Percentiles rank a stretch among this genome's conserved stretches.
These are phyloP conservation scores for Olyra latifolia DNA, from an alignment of 176 grass and related monocot genomes.

Conservation along the genomic window DNA sequence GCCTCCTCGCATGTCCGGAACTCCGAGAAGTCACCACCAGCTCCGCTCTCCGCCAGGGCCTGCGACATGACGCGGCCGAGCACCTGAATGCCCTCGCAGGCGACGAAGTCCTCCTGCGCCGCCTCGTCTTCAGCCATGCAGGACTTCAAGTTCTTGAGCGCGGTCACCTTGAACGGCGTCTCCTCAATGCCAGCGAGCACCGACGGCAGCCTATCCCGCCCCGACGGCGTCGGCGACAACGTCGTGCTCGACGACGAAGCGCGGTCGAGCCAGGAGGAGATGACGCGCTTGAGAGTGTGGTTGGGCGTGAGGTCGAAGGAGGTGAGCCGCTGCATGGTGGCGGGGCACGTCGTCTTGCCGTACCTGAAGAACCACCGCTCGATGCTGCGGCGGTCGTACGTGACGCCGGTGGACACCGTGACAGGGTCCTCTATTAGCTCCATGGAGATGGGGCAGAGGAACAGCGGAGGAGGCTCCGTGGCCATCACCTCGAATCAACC, in stretches of 20 bases:
- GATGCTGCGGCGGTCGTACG: constrained; percentile 62
- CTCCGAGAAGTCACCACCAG: constrained; percentile 41
- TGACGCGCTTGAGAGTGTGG: constrained; percentile 63
- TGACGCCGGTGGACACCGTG: constrained; percentile 58
- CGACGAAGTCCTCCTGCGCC: constrained; percentile 35
- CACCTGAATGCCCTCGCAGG: constrained; percentile 38
- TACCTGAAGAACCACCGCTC: constrained; percentile 69
- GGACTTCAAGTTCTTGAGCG: constrained; percentile 46
- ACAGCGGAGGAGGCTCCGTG: constrained; percentile 41
- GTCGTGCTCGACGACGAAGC: not conserved
- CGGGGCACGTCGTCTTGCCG: constrained; percentile 63
- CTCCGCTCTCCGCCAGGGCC: constrained; percentile 22
- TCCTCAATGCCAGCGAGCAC: constrained; percentile 37
- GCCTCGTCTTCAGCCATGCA: constrained; percentile 28
- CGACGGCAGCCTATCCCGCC: constrained; percentile 32
- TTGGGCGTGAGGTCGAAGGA: constrained; percentile 62
- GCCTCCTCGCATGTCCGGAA: constrained; percentile 70
- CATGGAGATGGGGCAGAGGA: constrained; percentile 69
- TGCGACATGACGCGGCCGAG: constrained; percentile 41
- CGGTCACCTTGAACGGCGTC: constrained; percentile 58
- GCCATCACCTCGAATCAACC: constrained; percentile 13
- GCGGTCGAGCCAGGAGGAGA: constrained; percentile 40
- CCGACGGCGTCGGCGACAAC: not conserved
- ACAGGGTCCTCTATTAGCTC: constrained; percentile 78
- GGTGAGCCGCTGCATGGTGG: constrained; percentile 57